Percentiles rank a stretch among this genome's conserved stretches.
Evolutionary conservation across 73 alveolate species (phyloP).

Genomic region (Paramecium caudatum): DNA sequence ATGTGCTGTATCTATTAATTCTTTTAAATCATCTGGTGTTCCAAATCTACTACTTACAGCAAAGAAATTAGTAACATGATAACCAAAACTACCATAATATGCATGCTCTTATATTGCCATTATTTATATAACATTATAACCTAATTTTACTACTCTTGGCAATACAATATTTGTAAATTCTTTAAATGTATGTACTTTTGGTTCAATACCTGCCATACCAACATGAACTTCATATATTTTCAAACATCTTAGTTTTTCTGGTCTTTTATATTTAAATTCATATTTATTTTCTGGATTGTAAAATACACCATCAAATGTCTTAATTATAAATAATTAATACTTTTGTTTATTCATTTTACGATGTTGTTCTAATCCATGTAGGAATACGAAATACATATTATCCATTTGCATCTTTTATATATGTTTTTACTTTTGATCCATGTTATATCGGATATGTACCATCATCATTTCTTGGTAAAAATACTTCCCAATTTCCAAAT

Average conservation of each 20-base stretch:
- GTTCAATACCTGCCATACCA: slow-evolving; percentile 97
- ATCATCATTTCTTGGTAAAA: slow-evolving; percentile 77
- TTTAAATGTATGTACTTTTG: slow-evolving; percentile 91
- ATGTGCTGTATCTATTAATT: slow-evolving; percentile 96
- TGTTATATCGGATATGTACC: slow-evolving; percentile 79
- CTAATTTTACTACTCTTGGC: slow-evolving; percentile 94
- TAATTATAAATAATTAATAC: slow-evolving; percentile 4
- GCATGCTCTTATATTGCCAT: slow-evolving; percentile 99
- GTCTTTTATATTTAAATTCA: slow-evolving; percentile 86
- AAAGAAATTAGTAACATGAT: slow-evolving; percentile 96
- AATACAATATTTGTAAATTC: slow-evolving; percentile 93
- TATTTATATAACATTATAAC: slow-evolving; percentile 96
- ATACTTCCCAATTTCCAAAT: slow-evolving; percentile 84
- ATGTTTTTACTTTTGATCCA: slow-evolving; percentile 80
- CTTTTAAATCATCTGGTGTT: slow-evolving; percentile 98
- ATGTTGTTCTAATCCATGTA: slow-evolving; percentile 85
- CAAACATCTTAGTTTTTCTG: slow-evolving; percentile 85
- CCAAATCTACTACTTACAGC: slow-evolving; percentile 95
- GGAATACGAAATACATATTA: slow-evolving; percentile 85
- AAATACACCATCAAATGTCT: slow-evolving; percentile 82
- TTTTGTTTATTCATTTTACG: slow-evolving; percentile 81
- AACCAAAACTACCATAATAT: slow-evolving; percentile 98
- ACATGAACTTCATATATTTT: slow-evolving; percentile 98
- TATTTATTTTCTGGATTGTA: slow-evolving; percentile 89
- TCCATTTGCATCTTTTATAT: slow-evolving; percentile 76